phyloP scores from a whole-genome alignment of 2,329 filamentous ascomycete species.

The Fusarium albosuccineum region DNA sequence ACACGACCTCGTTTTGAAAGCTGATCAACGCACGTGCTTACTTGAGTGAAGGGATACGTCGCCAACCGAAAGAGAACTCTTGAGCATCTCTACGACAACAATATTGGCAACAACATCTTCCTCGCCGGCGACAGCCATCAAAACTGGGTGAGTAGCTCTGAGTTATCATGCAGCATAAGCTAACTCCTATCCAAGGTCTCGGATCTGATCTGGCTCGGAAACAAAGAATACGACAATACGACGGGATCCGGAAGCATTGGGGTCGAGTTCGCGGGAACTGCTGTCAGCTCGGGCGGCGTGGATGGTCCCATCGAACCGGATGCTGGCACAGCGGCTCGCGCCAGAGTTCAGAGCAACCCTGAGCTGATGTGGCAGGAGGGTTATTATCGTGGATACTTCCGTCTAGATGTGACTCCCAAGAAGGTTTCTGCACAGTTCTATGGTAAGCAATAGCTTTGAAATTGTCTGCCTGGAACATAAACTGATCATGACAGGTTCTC shows the following conservation, averaged over 20 bases:
- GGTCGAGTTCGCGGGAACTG: constrained; percentile 75
- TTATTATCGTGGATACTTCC: constrained; percentile 81
- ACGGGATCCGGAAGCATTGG: constrained; percentile 70
- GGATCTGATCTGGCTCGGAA: constrained; percentile 70
- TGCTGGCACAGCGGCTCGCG: constrained; percentile 42
- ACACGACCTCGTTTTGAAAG: background rate
- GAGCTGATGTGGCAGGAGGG: constrained; percentile 80
- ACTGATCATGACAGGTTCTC: constrained; percentile 47
- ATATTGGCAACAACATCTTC: constrained; percentile 80
- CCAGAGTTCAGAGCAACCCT: constrained; percentile 60
- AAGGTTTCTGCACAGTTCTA: constrained; percentile 74
- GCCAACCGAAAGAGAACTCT: constrained; percentile 80
- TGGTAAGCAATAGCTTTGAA: constrained; percentile 49
- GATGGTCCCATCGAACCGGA: constrained; percentile 60
- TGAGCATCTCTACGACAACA: constrained; percentile 73
- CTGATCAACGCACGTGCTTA: background rate
- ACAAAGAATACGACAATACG: constrained; percentile 63
- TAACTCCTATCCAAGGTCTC: constrained; percentile 66
- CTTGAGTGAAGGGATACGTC: constrained; percentile 65
- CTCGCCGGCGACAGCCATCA: constrained; percentile 77
- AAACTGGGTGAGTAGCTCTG: constrained; percentile 25
- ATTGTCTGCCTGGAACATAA: fast-evolving
- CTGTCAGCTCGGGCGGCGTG: constrained; percentile 58
- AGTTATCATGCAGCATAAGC: fast-evolving
- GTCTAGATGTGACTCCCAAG: constrained; percentile 69